Percentiles rank a stretch among this genome's conserved stretches.
These are phyloP conservation scores for Trichoderma koningii DNA, from an alignment of 2,329 filamentous ascomycete genomes.

Conservation along the genomic window DNA sequence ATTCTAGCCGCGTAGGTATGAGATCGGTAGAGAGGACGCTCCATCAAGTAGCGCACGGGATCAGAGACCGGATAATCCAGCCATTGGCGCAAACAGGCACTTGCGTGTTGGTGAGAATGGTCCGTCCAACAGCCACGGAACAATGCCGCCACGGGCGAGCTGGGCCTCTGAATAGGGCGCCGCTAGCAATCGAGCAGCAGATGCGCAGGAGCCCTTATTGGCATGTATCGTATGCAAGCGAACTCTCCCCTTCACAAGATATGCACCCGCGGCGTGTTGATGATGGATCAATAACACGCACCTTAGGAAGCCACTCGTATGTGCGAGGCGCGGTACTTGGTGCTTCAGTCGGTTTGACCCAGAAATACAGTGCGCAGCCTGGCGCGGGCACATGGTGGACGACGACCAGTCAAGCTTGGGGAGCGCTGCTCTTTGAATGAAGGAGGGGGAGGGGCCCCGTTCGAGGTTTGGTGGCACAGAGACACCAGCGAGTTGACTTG, in stretches of 20 bases:
- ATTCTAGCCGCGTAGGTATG: too few relatives aligned
- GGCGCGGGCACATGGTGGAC: constrained; percentile 28
- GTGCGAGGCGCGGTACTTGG: too few relatives aligned
- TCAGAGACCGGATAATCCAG: not conserved
- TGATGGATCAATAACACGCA: not conserved
- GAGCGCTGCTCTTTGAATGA: constrained; percentile 19
- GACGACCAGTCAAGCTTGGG: constrained; percentile 17
- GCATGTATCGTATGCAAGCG: too few relatives aligned
- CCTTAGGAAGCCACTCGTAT: not conserved
- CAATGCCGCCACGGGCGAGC: constrained; percentile 3
- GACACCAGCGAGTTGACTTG: not conserved
- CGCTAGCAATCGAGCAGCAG: constrained; percentile 5
- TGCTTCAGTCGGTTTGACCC: not conserved
- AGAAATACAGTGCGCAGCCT: constrained; percentile 19
- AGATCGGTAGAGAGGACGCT: too few relatives aligned
- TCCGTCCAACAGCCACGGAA: constrained; percentile 5
- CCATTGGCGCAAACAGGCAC: not conserved
- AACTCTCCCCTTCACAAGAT: not conserved
- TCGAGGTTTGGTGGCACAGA: constrained; percentile 15
- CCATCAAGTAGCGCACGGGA: not conserved
- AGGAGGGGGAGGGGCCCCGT: constrained; percentile 26
- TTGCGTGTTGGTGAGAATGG: constrained; percentile 3
- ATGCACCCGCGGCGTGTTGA: too few relatives aligned
- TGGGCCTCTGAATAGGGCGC: constrained; percentile 9
- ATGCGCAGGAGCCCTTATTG: not conserved